Base-by-base conservation (phyloP, 352 stramenopile genomes). In the Thalassiosira exigua region DNA sequence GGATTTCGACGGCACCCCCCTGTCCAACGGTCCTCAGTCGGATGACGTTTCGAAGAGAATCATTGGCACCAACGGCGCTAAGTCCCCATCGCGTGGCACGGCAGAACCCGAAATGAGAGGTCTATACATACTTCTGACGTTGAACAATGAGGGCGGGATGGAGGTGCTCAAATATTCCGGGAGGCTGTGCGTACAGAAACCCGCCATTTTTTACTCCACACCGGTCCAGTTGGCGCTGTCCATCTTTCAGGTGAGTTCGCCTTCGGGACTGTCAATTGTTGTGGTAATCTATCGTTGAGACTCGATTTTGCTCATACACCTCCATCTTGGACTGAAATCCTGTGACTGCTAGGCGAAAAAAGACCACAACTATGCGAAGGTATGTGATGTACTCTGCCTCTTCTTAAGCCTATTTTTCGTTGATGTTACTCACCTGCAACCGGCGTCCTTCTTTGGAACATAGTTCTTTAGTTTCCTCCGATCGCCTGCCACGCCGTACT, bases 71-170 rank as follows among this genome's bases (percentile, higher is more conserved):
- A 76, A 83, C 71, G 73, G 72, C 36, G 56, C 70, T 0, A 69
- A 69, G 33, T 72, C 61, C 44, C 41, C 62, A 22, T 67, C 41
- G 30, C 79, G 62, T 42, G 89, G 89, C 1, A 94, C 87, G 21
- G 85, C 87, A 17, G 89, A 94, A 57, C 75, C 85, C 1, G 89
- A 93, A 69, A 92, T 94, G 89, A 82, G 89, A 75, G 86, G 74
- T 54, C 44, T 94, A 0, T 94, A 94, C 52, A 94, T 94, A 54
- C 68, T 94, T 2, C 73, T 94, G 17, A 92, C 83, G 3, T 79
- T 94, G 46, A 85, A 93, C 52, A 92, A 93, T 54, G 89, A 94
- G 39, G 89, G 89, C 19, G 89, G 89, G 9, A 94, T 94, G 89
- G 89, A 94, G 77, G 85, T 94, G 7, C 59, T 92, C 7, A 94